Base-by-base conservation (phyloP, 768 basidiomycete species). In the Udeniomyces megalosporus region DNA sequence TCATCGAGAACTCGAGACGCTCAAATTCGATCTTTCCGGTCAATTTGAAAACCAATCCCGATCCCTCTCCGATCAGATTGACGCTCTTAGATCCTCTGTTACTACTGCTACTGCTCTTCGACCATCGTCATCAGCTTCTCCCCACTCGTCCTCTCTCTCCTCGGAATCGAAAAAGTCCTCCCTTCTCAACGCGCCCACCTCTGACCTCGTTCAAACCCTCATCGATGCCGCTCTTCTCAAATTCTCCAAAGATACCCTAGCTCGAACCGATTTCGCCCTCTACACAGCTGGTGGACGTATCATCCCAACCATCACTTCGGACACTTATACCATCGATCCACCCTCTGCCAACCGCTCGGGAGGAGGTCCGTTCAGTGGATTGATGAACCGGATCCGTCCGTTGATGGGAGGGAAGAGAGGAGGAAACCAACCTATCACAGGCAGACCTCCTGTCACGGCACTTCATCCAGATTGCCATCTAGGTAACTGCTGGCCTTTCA, bases 401-500 rank as follows among this genome's bases (percentile, higher is more conserved):
- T 17, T 42, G 31, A 24, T 46, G 32, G 44, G 66, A n/a, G 71
- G 72, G 0, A 58, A 60, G 15, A n/a, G n/a, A n/a, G n/a, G n/a
- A 8, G 38, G 38, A 17, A 67, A 69, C 31, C 66, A 66, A 6
- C 69, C 71, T 20, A 63, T 63, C 77, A 81, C 46, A 73, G 91
- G 88, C n/a, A 81, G 83, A 17, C 81, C 88, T 0, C 91, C 93
- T 0, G 81, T 89, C 53, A 85, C 81, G 0, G 88, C 88, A 2
- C 77, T 99, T n/a, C 85, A 93, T 69, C 84, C 87, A 62, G 88
- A 95, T 65, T 76, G 78, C 29, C 80, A 84, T 60, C 82, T 82
- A 35, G 93, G 95, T 3, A 80, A 84, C 60, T 99, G 93, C 74
- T 99, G 93, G 91, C 88, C 93, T 1, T 89, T 97, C 75, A 76